These are phyloP conservation scores for Talaromyces sp. DNA, from an alignment of 2,329 filamentous ascomycete species.

Conservation along the genomic window DNA sequence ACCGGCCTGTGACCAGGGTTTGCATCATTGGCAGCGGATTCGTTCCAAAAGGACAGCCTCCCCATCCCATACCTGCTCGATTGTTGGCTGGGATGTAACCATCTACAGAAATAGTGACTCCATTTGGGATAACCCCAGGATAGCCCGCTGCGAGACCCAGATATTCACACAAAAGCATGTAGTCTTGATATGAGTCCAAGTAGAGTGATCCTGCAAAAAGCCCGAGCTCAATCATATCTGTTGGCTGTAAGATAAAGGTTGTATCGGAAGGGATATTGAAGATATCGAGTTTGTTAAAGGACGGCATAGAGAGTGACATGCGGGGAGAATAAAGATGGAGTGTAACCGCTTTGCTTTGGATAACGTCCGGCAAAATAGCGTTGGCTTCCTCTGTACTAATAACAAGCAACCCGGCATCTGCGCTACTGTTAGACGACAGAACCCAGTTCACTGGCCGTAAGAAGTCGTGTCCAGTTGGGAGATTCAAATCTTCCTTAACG, in stretches of 20 bases:
- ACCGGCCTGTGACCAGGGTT: no score
- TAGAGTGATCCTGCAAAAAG: background rate
- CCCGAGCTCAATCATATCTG: background rate
- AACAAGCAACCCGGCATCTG: constrained; percentile 38
- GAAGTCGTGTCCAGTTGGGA: constrained; percentile 36
- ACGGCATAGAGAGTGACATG: constrained; percentile 26
- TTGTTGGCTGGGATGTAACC: background rate
- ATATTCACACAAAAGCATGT: background rate
- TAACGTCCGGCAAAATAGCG: constrained; percentile 30
- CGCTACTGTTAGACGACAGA: constrained; percentile 25
- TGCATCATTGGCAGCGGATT: no score
- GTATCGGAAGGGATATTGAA: constrained; percentile 21
- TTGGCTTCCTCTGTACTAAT: constrained; percentile 60
- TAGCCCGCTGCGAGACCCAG: background rate
- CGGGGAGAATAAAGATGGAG: constrained; percentile 51
- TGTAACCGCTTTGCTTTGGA: constrained; percentile 19
- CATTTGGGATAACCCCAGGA: background rate
- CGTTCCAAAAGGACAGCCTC: no score
- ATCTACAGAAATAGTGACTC: background rate
- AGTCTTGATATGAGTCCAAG: background rate
- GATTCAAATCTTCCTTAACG: background rate
- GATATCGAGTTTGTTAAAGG: constrained; percentile 44
- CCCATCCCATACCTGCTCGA: no score
- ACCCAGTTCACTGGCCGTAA: constrained; percentile 53
- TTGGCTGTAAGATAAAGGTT: background rate